phyloP scores from a whole-genome alignment of 768 basidiomycete genomes.

The Epithele typhae region DNA sequence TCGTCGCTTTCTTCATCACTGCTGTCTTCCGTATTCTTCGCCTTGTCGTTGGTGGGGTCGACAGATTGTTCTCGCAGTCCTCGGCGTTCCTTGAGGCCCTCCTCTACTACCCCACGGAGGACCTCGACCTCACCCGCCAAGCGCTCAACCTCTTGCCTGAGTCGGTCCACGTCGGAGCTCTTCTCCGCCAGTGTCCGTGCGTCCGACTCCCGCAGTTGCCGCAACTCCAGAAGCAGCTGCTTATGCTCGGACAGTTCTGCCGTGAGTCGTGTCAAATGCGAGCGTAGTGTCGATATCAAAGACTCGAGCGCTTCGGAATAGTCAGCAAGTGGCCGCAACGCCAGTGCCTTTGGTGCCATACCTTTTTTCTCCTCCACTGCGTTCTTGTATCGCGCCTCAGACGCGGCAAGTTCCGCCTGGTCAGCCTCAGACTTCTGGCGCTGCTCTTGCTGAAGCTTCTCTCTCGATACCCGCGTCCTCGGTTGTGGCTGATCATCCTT shows the following conservation, averaged over 20 bases:
- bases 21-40: not conserved
- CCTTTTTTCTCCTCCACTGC: conserved; percentile 90
- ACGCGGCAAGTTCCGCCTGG: conserved; percentile 30
- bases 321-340: not conserved
- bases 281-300: conserved; percentile 65
- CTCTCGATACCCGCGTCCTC: not conserved
- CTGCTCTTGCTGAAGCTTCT: conserved; percentile 11
- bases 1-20: not conserved
- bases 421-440: conserved; percentile 29
- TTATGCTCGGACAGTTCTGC: conserved; percentile 77
- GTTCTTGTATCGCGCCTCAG: conserved; percentile 55
- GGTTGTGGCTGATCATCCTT: conserved; percentile 33
- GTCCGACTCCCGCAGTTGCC: conserved; percentile 60
- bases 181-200: conserved; percentile 53
- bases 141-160: conserved; percentile 74
- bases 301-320: conserved; percentile 66
- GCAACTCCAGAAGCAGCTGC: conserved; percentile 61
- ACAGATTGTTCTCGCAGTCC: conserved; percentile 41
- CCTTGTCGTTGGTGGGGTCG: conserved; percentile 5
- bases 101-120: conserved; percentile 81
- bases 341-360: conserved; percentile 23
- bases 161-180: conserved; percentile 57
- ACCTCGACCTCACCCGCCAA: conserved; percentile 84
- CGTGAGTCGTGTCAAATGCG: conserved; percentile 75
- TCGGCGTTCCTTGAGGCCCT: conserved; percentile 74